These are phyloP conservation scores for Lophiotrema nucula DNA, from an alignment of 495 filamentous ascomycete genomes.

Conservation along the genomic window DNA sequence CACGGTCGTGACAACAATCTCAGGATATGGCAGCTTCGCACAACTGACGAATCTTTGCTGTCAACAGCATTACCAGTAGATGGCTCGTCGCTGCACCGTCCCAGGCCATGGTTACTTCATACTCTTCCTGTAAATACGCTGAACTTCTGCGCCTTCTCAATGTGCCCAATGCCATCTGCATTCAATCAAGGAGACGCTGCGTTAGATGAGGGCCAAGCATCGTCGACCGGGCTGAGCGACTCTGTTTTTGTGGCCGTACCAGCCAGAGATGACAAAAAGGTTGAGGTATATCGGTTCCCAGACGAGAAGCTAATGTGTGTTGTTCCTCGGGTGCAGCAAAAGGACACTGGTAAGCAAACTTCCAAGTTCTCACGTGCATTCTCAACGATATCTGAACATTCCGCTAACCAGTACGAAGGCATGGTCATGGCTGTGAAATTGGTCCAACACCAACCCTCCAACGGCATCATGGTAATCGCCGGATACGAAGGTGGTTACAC, in stretches of 20 bases:
- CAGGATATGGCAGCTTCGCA: constrained; percentile 72
- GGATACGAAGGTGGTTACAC: constrained; percentile 87
- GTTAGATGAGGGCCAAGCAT: not conserved
- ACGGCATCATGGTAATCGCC: constrained; percentile 56
- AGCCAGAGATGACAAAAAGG: constrained; percentile 45
- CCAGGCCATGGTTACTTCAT: constrained; percentile 81
- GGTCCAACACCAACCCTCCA: constrained; percentile 46
- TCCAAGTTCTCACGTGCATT: not conserved
- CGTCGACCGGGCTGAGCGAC: constrained; percentile 6
- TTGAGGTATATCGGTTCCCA: constrained; percentile 87
- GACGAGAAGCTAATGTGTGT: constrained; percentile 65
- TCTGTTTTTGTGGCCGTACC: constrained; percentile 39
- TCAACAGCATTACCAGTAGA: constrained; percentile 72
- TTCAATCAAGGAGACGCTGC: not conserved
- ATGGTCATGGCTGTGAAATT: constrained; percentile 88
- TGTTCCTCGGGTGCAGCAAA: constrained; percentile 51
- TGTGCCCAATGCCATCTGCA: constrained; percentile 44
- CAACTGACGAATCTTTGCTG: constrained; percentile 61
- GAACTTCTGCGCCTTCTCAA: constrained; percentile 91
- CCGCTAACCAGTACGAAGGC: constrained; percentile 43
- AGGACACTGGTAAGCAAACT: constrained; percentile 27
- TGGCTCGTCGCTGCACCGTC: constrained; percentile 39
- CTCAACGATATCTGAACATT: too few relatives aligned
- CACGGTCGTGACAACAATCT: constrained; percentile 90
- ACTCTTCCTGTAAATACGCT: constrained; percentile 84